Conservation (phyloP, 106 monocot species). For the Chionographis japonica region DNA sequence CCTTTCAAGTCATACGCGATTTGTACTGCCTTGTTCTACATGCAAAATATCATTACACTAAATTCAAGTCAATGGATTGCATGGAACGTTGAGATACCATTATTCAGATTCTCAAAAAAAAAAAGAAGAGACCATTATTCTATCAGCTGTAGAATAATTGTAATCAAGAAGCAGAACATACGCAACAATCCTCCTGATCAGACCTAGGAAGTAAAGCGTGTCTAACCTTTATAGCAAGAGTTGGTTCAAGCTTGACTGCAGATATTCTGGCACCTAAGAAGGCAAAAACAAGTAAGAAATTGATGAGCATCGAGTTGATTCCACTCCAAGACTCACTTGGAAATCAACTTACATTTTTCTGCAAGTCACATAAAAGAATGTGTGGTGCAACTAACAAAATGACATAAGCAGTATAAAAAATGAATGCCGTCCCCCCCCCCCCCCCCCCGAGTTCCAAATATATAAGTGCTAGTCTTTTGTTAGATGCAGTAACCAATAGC, state of each 20-base stretch:
- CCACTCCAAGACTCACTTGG: no score
- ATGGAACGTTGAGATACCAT: background rate
- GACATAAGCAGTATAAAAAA: no score
- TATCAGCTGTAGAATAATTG: background rate
- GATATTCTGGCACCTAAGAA: slow-evolving; percentile 56
- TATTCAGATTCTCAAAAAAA: no score
- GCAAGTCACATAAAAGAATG: no score
- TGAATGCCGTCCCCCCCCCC: no score
- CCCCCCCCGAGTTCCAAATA: no score
- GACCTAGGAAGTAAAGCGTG: background rate
- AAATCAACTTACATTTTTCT: no score
- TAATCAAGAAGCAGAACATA: background rate
- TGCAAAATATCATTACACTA: slow-evolving; percentile 3
- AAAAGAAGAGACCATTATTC: background rate
- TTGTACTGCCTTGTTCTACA: slow-evolving; percentile 64
- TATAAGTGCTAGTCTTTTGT: no score
- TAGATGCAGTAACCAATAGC: no score
- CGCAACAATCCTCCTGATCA: background rate
- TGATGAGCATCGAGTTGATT: background rate
- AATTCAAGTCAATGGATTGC: background rate
- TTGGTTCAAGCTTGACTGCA: slow-evolving; percentile 44
- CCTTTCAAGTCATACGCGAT: slow-evolving; percentile 56
- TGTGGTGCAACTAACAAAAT: no score
- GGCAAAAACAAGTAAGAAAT: slow-evolving; percentile 2
- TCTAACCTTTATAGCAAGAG: slow-evolving; percentile 50